Evolutionary conservation across 169 alveolate genomes (phyloP).

Genomic region (Babesia ovata): DNA sequence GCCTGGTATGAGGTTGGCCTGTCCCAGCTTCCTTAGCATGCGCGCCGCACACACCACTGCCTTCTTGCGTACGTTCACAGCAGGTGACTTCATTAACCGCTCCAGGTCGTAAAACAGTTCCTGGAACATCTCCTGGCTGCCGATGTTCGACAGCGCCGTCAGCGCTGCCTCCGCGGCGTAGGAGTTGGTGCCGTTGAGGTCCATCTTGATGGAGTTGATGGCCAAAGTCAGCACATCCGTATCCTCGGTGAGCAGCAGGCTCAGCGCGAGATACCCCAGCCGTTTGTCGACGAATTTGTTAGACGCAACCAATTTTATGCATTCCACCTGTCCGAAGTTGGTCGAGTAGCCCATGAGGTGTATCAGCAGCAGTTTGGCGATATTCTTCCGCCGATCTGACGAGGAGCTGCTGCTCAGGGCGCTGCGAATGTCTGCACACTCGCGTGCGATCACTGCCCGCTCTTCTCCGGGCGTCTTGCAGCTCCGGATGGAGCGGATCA

Average conservation of each 20-base stretch:
- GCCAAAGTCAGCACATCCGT: conserved; percentile 97
- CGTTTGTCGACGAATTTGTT: conserved; percentile 92
- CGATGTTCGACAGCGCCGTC: conserved; percentile 96
- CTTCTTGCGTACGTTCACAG: conserved; percentile 94
- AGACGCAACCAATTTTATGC: conserved; percentile 96
- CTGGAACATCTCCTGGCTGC: conserved; percentile 96
- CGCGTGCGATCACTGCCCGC: conserved; percentile 96
- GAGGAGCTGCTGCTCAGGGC: conserved; percentile 89
- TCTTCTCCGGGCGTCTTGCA: conserved; percentile 99
- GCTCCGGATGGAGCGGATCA: conserved; percentile 95
- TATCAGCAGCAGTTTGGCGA: conserved; percentile 96
- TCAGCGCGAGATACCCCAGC: conserved; percentile 97
- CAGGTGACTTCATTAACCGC: conserved; percentile 88
- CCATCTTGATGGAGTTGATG: conserved; percentile 96
- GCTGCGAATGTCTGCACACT: conserved; percentile 97
- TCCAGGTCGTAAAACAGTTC: conserved; percentile 89
- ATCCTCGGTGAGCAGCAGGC: conserved; percentile 95
- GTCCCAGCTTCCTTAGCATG: conserved; percentile 67
- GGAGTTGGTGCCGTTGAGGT: conserved; percentile 90
- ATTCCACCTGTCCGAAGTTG: conserved; percentile 96
- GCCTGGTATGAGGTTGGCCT: conserved; percentile 50
- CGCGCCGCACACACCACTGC: conserved; percentile 90
- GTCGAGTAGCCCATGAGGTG: conserved; percentile 96
- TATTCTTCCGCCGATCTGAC: conserved; percentile 91
- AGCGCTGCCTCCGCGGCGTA: conserved; percentile 96